These are phyloP conservation scores for Fusarium ambrosium DNA, from an alignment of 2,329 filamentous ascomycete species.

Conservation along the genomic window DNA sequence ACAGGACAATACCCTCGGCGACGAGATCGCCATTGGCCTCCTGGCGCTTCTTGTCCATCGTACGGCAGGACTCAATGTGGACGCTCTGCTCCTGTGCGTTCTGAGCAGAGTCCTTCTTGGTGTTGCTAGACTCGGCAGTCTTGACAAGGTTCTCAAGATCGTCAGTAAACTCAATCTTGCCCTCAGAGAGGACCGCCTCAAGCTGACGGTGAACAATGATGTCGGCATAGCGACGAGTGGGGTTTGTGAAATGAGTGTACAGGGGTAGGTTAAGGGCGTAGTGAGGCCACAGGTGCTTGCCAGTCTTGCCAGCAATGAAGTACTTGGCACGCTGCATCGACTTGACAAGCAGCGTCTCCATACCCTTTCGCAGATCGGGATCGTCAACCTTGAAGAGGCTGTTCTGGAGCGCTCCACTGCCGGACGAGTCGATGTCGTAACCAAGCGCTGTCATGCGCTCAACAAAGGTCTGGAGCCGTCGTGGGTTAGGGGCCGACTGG, in stretches of 20 bases:
- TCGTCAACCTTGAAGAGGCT: conserved; percentile 96
- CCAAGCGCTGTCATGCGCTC: conserved; percentile 94
- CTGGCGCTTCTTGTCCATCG: conserved; percentile 92
- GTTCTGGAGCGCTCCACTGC: conserved; percentile 92
- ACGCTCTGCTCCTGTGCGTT: conserved; percentile 99
- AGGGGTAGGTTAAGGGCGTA: conserved; percentile 93
- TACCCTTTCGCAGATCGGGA: conserved; percentile 90
- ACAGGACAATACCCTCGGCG: conserved; percentile 94
- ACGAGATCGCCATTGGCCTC: conserved; percentile 92
- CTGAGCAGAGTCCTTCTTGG: conserved; percentile 98
- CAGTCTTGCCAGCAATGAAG: conserved; percentile 84
- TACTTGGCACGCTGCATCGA: conserved; percentile 98
- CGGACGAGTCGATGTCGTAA: conserved; percentile 89
- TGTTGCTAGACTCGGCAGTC: conserved; percentile 96
- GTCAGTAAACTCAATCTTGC: conserved; percentile 86
- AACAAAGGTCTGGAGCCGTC: conserved; percentile 89
- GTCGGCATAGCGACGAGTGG: conserved; percentile 93
- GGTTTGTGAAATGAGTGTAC: conserved; percentile 98
- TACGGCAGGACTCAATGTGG: conserved; percentile 96
- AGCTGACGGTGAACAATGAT: conserved; percentile 96
- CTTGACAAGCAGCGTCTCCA: conserved; percentile 96
- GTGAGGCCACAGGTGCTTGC: conserved; percentile 84
- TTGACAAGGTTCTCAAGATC: conserved; percentile 91
- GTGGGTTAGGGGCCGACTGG: conserved; percentile 86
- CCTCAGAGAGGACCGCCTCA: conserved; percentile 85